Percentiles rank a stretch among this genome's conserved stretches.
Conservation (phyloP, 306 rosid genomes). For the Cicer cuneatum region DNA sequence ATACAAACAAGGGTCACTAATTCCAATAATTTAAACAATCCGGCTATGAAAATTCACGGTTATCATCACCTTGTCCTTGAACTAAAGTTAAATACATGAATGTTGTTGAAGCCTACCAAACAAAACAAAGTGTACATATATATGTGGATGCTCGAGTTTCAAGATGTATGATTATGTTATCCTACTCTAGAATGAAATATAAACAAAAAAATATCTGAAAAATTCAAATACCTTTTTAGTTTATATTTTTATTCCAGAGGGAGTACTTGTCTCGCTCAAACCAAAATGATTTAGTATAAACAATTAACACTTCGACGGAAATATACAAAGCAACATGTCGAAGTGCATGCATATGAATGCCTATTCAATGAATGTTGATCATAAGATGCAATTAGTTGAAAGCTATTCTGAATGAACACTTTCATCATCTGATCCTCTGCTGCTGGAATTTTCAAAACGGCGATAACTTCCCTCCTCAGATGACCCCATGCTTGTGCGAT, state of each 20-base stretch:
- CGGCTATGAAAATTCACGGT: constrained; percentile 37
- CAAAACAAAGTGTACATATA: constrained; percentile 23
- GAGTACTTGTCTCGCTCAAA: constrained; percentile 24
- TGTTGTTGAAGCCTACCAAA: constrained; percentile 41
- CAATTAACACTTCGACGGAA: constrained; percentile 37
- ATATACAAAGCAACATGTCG: constrained; percentile 37
- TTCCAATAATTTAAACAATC: constrained; percentile 37
- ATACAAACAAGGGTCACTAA: constrained; percentile 37
- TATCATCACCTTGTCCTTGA: constrained; percentile 37
- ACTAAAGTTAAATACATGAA: constrained; percentile 37
- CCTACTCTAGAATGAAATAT: too few species aligned
- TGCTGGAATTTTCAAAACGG: constrained; percentile 15
- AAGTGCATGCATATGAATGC: constrained; percentile 28
- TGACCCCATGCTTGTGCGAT: constrained; percentile 10
- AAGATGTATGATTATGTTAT: constrained; percentile 11
- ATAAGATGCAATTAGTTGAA: neutral
- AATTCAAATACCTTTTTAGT: too few species aligned
- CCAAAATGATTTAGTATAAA: constrained; percentile 30
- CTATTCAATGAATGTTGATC: constrained; percentile 11
- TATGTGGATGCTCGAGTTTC: constrained; percentile 31
- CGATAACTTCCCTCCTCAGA: constrained; percentile 39
- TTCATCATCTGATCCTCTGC: constrained; percentile 38
- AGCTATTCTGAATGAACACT: constrained; percentile 1
- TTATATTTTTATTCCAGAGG: too few species aligned
- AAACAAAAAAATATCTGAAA: too few species aligned